phyloP scores from a whole-genome alignment of 352 stramenopile species.

The Phytophthora tentaculata region DNA sequence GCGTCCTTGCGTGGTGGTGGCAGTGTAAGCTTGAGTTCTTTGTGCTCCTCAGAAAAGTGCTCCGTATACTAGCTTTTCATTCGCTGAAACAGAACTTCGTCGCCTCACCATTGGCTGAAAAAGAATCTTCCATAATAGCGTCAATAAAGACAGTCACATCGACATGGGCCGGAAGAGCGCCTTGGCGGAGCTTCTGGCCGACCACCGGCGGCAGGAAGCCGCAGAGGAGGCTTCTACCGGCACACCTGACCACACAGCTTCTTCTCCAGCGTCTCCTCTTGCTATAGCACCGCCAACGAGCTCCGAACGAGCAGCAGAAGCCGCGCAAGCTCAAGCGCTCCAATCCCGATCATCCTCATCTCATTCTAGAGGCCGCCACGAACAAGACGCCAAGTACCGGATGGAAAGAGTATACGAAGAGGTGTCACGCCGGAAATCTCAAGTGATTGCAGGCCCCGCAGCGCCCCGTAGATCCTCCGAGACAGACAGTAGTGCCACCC shows the following conservation, averaged over 20 bases:
- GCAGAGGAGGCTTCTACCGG: slow-evolving; percentile 1
- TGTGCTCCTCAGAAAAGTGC: slow-evolving; percentile 5
- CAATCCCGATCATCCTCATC: slow-evolving; percentile 16
- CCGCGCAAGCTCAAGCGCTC: slow-evolving; percentile 10
- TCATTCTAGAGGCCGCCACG: slow-evolving; percentile 9
- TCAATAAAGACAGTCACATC: slow-evolving; percentile 32
- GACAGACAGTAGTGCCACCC: slow-evolving; percentile 35
- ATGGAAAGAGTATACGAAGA: slow-evolving; percentile 66
- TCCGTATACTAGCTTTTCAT: slow-evolving; percentile 28
- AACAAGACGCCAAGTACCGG: slow-evolving; percentile 42
- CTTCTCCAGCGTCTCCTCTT: slow-evolving; percentile 2
- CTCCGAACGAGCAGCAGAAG: slow-evolving; percentile 23
- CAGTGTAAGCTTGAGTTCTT: slow-evolving; percentile 3
- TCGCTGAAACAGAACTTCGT: slow-evolving; percentile 3
- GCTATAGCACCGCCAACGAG: background rate
- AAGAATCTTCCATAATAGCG: slow-evolving; percentile 7
- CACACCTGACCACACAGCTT: background rate
- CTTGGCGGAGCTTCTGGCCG: slow-evolving; percentile 33
- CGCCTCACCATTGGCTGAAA: slow-evolving; percentile 24
- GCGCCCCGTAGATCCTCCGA: slow-evolving; percentile 30
- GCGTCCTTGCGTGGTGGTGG: background rate
- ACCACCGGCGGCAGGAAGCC: slow-evolving; percentile 36
- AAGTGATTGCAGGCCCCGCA: slow-evolving; percentile 17
- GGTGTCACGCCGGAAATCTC: slow-evolving; percentile 47
- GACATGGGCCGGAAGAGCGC: slow-evolving; percentile 40